These are phyloP conservation scores for Alternaria sp. DNA, from an alignment of 2,329 filamentous ascomycete genomes.

Conservation along the genomic window DNA sequence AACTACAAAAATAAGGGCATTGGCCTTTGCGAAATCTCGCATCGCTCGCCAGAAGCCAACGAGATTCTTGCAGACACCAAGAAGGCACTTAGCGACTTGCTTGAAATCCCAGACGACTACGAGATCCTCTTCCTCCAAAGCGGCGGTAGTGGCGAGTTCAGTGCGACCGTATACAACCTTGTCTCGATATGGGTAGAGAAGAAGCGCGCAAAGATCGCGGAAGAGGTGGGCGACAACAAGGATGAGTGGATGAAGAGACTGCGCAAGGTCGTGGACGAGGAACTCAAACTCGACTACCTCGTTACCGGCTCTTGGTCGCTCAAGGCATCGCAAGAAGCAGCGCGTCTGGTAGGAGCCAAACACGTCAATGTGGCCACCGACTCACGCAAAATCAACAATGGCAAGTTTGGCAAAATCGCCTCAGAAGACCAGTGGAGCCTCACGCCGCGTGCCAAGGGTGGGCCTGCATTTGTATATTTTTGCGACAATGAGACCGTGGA, in stretches of 20 bases:
- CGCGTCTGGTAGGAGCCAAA: constrained; percentile 76
- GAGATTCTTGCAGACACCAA: constrained; percentile 83
- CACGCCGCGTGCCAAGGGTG: constrained; percentile 63
- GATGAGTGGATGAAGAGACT: constrained; percentile 67
- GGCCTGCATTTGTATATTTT: constrained; percentile 78
- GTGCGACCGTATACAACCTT: constrained; percentile 83
- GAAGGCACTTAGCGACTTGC: constrained; percentile 72
- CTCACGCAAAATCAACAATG: constrained; percentile 67
- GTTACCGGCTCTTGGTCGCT: constrained; percentile 90
- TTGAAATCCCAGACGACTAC: constrained; percentile 86
- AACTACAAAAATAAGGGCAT: constrained; percentile 84
- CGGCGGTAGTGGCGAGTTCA: constrained; percentile 86
- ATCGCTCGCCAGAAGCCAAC: constrained; percentile 80
- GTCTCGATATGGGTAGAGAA: constrained; percentile 82
- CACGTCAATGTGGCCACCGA: constrained; percentile 83
- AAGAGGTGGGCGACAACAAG: constrained; percentile 64
- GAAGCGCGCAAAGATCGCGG: constrained; percentile 67
- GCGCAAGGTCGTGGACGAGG: constrained; percentile 69
- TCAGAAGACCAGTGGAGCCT: constrained; percentile 79
- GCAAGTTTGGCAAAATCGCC: constrained; percentile 88
- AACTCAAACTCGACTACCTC: constrained; percentile 86
- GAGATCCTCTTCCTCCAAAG: constrained; percentile 89
- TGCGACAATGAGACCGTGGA: constrained; percentile 96
- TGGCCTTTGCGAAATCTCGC: constrained; percentile 88
- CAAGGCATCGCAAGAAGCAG: constrained; percentile 86